Percentiles rank a stretch among this genome's conserved stretches.
Evolutionary conservation across 1,284 basidiomycete genomes (phyloP).

Genomic region (Kwoniella shivajii): DNA sequence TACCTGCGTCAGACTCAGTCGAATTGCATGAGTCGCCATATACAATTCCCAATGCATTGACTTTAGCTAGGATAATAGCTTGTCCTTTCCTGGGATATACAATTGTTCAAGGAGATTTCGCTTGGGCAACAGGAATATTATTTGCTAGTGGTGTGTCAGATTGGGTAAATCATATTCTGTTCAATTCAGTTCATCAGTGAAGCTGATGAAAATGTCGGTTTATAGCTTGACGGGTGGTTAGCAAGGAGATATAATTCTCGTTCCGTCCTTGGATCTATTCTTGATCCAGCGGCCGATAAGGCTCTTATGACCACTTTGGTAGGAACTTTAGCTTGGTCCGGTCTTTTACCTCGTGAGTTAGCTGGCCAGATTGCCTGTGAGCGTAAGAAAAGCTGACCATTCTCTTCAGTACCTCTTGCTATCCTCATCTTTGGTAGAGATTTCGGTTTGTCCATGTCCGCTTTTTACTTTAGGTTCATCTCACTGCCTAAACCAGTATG

Average conservation of each 20-base stretch:
- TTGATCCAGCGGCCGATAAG: slow-evolving; percentile 98
- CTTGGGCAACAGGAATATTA: slow-evolving; percentile 76
- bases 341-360: slow-evolving; percentile 74
- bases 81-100: slow-evolving; percentile 90
- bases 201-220: not conserved
- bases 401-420: slow-evolving; percentile 73
- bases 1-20: slow-evolving; percentile 5
- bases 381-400: not conserved
- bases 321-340: slow-evolving; percentile 78
- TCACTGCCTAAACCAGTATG: slow-evolving; percentile 83
- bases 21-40: slow-evolving; percentile 82
- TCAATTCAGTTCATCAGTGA: not conserved
- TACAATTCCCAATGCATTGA: slow-evolving; percentile 90
- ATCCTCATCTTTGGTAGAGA: slow-evolving; percentile 88
- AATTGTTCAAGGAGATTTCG: slow-evolving; percentile 82
- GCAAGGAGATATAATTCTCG: slow-evolving; percentile 82
- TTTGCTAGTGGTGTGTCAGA: slow-evolving; percentile 89
- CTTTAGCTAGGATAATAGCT: slow-evolving; percentile 77
- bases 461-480: slow-evolving; percentile 91
- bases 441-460: slow-evolving; percentile 79
- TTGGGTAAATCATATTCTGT: slow-evolving; percentile 62
- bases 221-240: slow-evolving; percentile 82
- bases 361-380: not conserved
- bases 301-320: slow-evolving; percentile 92
- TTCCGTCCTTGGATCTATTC: slow-evolving; percentile 87